These are phyloP conservation scores for Pholiota adiposa DNA, from an alignment of 1,284 basidiomycete genomes.

Conservation along the genomic window DNA sequence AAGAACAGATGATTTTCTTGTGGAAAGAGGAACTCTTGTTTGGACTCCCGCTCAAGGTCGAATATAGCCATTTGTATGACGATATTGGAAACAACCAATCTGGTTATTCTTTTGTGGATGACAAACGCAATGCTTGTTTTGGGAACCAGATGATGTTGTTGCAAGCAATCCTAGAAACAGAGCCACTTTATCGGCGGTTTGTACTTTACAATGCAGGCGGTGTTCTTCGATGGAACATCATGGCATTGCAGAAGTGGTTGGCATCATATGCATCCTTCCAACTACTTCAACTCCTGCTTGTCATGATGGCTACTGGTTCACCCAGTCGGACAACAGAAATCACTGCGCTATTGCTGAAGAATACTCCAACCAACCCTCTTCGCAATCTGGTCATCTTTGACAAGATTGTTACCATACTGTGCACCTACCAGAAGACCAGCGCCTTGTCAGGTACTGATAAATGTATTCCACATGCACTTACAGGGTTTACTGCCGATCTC, in stretches of 20 bases:
- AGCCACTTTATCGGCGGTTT: not conserved
- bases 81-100: not conserved
- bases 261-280: not conserved
- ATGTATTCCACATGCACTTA: slow-evolving; percentile 33
- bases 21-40: not conserved
- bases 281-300: not conserved
- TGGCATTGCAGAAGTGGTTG: not conserved
- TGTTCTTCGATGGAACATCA: not conserved
- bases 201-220: not conserved
- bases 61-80: not conserved
- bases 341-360: not conserved
- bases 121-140: not conserved
- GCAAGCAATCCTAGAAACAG: not conserved
- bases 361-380: not conserved
- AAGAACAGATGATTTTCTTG: not conserved
- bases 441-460: slow-evolving; percentile 23
- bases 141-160: not conserved
- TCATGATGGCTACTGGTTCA: not conserved
- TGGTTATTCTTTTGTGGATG: not conserved
- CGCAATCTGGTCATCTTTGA: not conserved
- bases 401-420: not conserved
- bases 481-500: slow-evolving; percentile 26
- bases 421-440: not conserved
- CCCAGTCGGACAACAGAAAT: not conserved
- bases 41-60: not conserved